Base-by-base conservation (phyloP, 2,329 filamentous ascomycete species). In the Trichoderma gracile region DNA sequence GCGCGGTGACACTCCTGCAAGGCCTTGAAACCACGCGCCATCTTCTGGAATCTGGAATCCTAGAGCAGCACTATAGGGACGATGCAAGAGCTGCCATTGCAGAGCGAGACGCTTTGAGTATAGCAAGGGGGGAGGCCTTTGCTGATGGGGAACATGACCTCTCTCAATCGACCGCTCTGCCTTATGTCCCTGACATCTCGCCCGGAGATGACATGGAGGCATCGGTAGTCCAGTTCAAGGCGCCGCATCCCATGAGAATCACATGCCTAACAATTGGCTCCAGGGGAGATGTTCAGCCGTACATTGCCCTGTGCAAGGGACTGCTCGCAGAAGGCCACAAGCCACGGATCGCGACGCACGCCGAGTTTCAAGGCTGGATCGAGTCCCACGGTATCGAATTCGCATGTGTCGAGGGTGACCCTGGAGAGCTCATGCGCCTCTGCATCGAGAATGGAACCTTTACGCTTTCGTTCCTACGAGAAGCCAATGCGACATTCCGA, bases 371-470 rank as follows among this genome's bases (percentile, higher is more conserved):
- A 70, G 84, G 82, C 15, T 99, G 94, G 93, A 86, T 99, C 50
- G 86, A 92, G 73, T 86, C 88, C n/a, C 92, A 98, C 73, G 95
- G 94, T 0, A 97, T 99, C 70, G 92, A 95, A 66, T 99, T 98
- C 75, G 88, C 87, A 5, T 87, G 89, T 8, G 90, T 99, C 0
- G 93, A 90, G 67, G 95, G 95, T 38, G 93, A 99, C 72, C 95
- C 95, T 0, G 92, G 88, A 38, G 94, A 98, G 76, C 83, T 99
- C 52, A 98, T 99, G 94, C 86, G 90, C 1, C 87, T 99, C 46
- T 99, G 95, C 73, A 94, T 98, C 55, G 93, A 98, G 74, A 92
- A 98, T 73, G 95, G 95, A 71, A 98, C 97, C 79, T 99, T 99
- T 73, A 98, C 95, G 0, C 90, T 90, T 71, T 89, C 91, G 0